Evolutionary conservation across 73 alveolate genomes (phyloP).

Genomic region (Paramecium caudatum): DNA sequence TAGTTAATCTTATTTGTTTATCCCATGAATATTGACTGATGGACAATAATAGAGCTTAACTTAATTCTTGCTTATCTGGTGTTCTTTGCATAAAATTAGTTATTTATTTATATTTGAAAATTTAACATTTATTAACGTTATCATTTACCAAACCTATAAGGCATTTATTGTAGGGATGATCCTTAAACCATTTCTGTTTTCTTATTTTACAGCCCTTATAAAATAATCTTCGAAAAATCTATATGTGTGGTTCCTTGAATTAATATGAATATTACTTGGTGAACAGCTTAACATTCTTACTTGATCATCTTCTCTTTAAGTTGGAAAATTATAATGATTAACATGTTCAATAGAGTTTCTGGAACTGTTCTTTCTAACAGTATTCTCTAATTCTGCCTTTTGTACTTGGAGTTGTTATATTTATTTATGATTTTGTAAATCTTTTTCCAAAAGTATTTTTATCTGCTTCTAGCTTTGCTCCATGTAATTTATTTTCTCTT

Average conservation of each 20-base stretch:
- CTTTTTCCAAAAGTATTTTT: slow-evolving; percentile 10
- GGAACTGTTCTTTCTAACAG: not conserved
- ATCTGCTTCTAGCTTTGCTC: not conserved
- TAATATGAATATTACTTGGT: not conserved
- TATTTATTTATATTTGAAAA: slow-evolving; percentile 43
- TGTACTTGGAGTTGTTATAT: not conserved
- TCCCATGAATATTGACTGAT: slow-evolving; percentile 66
- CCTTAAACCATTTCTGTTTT: slow-evolving; percentile 64
- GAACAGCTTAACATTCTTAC: slow-evolving; percentile 3
- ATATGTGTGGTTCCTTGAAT: slow-evolving; percentile 1
- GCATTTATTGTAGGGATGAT: slow-evolving; percentile 20
- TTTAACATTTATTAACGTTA: not conserved
- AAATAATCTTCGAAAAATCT: slow-evolving; percentile 30
- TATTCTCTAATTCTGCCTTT: slow-evolving; percentile 5
- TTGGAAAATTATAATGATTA: not conserved
- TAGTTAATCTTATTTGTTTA: slow-evolving; percentile 51
- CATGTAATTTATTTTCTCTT: slow-evolving; percentile 27
- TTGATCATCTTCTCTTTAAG: not conserved
- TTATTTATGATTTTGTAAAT: not conserved
- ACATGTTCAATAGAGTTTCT: not conserved
- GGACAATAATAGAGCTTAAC: slow-evolving; percentile 50
- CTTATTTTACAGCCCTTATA: slow-evolving; percentile 14
- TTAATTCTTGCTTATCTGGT: slow-evolving; percentile 45
- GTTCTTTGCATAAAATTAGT: slow-evolving; percentile 19
- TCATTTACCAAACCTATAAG: slow-evolving; percentile 55